Evolutionary conservation across 495 filamentous ascomycete species (phyloP).

Genomic region (Glonium stellatum): DNA sequence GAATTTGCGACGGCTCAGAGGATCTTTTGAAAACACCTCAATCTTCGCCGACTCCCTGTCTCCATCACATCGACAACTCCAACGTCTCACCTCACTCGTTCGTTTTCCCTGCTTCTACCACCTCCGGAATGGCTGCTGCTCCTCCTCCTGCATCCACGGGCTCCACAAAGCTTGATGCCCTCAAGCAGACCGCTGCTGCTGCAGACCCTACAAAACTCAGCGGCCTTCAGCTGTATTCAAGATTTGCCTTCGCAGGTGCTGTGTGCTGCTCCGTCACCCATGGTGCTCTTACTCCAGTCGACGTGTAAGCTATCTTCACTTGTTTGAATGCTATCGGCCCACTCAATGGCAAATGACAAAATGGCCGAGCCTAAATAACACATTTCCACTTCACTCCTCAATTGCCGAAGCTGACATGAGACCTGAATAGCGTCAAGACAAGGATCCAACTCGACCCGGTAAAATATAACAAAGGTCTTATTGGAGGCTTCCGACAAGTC

Average conservation of each 20-base stretch:
- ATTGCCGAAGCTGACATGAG: conserved; percentile 7
- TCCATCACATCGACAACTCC: neutral
- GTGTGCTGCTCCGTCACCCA: conserved; percentile 93
- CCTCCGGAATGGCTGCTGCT: conserved; percentile 17
- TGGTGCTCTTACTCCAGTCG: conserved; percentile 84
- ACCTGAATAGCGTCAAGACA: conserved; percentile 36
- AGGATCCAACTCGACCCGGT: conserved; percentile 42
- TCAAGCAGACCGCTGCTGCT: conserved; percentile 31
- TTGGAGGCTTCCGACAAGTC: conserved; percentile 40
- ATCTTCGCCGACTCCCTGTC: neutral
- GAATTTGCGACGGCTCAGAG: neutral
- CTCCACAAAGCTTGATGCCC: conserved; percentile 36
- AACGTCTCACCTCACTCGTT: neutral
- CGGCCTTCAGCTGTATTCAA: conserved; percentile 43
- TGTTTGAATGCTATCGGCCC: neutral
- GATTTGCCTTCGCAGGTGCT: conserved; percentile 89
- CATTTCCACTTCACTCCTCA: neutral
- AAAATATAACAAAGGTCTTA: conserved; percentile 41
- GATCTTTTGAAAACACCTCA: neutral
- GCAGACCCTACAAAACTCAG: conserved; percentile 33
- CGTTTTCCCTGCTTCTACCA: neutral
- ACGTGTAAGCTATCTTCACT: conserved; percentile 72
- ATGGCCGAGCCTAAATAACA: neutral
- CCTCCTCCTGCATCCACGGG: conserved; percentile 32
- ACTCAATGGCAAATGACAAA: conserved; percentile 15